These are phyloP conservation scores for Globisporangium cederbergense DNA, from an alignment of 352 stramenopile genomes.

Conservation along the genomic window DNA sequence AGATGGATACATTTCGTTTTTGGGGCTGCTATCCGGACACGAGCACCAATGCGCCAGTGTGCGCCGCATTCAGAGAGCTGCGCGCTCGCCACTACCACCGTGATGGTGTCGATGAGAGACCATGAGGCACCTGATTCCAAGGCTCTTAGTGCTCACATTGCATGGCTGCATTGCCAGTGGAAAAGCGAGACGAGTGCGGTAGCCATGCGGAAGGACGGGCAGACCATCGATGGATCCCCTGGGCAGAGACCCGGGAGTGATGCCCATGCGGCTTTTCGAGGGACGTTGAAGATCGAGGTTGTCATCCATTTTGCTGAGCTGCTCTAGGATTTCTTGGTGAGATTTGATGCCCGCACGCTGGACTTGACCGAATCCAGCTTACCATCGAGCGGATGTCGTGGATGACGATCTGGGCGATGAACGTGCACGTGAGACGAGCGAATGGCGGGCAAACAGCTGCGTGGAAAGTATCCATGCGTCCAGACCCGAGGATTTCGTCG, in stretches of 20 bases:
- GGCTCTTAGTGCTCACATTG: no score
- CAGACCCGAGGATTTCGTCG: neutral
- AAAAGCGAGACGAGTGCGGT: no score
- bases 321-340: neutral
- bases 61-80: no score
- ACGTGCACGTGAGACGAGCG: neutral
- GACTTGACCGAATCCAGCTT: neutral
- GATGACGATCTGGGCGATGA: neutral
- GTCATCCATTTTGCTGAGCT: neutral
- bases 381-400: neutral
- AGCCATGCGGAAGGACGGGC: no score
- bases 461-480: neutral
- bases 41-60: neutral
- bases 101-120: no score
- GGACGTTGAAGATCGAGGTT: no score
- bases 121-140: no score
- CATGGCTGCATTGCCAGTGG: no score
- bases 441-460: neutral
- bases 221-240: no score
- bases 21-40: neutral
- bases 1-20: conserved; percentile 7
- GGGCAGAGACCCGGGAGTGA: no score
- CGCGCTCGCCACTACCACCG: no score
- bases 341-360: neutral
- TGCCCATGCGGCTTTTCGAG: no score